Evolutionary conservation across 2,329 filamentous ascomycete species (phyloP), one percentile per base, ranked within the genome.

Genomic region (Beauveria brongniartii): DNA sequence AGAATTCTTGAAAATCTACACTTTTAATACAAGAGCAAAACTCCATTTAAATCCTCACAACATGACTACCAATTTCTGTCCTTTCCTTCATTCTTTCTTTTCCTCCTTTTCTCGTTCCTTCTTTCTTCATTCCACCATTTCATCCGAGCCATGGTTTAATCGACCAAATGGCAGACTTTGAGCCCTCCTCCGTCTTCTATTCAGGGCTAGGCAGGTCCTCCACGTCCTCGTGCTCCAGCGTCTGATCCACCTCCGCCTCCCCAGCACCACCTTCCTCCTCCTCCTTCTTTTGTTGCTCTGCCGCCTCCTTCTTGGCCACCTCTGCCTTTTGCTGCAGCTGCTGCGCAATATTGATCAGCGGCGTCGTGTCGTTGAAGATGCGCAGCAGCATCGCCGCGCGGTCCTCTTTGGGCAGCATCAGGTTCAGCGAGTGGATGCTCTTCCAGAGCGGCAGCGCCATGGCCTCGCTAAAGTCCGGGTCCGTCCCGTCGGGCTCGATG

Each of bases 401-500:
- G 66, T 99, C 94, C 73, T 99, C 94, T 78, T 99, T 99, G 55
- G 94, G 93, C 70, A 99, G 80, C 94, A 99, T 99, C 59, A 99
- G 83, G 73, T 99, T 99, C 62, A 97, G 81, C 22, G 89, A 93
- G 67, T 92, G 87, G 63, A 96, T 83, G 71, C 92, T 95, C 75
- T 95, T 89, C 94, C 94, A 99, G 30, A 99, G 78, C 3, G 94
- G 94, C 20, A 99, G 81, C 1, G 93, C 90, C 84, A 97, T 91
- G 28, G 84, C 80, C 77, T 97, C 93, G 26, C 76, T 73, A 64
- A 86, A 87, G 51, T 81, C 79, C 9, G 77, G 73, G 62, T 83
- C 79, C n/a, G 73, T 78, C 44, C 84, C 87, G 61, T 86, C 87
- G 28, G 91, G 87, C 77, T 94, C 90, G 50, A 97, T 81, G 55